Conservation (phyloP, 2,329 filamentous ascomycete species). For the Anthostomella pinea region DNA sequence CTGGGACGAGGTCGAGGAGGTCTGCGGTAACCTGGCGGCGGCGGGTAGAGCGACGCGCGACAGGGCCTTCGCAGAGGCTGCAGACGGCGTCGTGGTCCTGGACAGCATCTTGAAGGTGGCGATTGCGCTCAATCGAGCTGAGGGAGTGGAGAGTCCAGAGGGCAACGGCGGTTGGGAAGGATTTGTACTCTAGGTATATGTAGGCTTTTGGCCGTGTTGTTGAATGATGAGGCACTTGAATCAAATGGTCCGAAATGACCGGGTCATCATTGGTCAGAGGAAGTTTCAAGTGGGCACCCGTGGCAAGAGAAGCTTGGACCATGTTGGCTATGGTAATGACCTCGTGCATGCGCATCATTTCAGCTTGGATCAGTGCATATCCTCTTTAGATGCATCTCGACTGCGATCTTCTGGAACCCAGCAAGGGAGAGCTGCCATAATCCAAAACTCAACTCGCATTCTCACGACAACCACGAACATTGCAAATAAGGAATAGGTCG, state of each 20-base stretch:
- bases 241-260: conserved; percentile 23
- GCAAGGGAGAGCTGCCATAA: too few species aligned
- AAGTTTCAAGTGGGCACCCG: conserved; percentile 14
- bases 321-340: conserved; percentile 17
- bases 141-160: conserved; percentile 30
- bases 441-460: too few species aligned
- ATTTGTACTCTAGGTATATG: too few species aligned
- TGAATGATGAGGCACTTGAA: conserved; percentile 30
- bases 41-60: conserved; percentile 34
- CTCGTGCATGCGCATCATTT: conserved; percentile 9
- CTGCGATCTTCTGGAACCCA: too few species aligned
- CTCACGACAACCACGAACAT: neutral
- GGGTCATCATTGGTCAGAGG: conserved; percentile 21
- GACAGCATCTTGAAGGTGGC: conserved; percentile 39
- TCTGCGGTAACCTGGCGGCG: conserved; percentile 40
- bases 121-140: conserved; percentile 37
- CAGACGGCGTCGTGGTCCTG: conserved; percentile 39
- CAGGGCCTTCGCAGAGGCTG: conserved; percentile 39
- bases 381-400: too few species aligned
- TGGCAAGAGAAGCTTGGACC: conserved; percentile 25
- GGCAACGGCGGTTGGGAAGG: conserved; percentile 20
- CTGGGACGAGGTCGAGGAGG: conserved; percentile 45
- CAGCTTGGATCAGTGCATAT: too few species aligned
- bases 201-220: conserved; percentile 24
- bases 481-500: too few species aligned